Evolutionary conservation across 1,139 yeast genomes (phyloP).

Genomic region (Saccharomycopsis crataegensis): DNA sequence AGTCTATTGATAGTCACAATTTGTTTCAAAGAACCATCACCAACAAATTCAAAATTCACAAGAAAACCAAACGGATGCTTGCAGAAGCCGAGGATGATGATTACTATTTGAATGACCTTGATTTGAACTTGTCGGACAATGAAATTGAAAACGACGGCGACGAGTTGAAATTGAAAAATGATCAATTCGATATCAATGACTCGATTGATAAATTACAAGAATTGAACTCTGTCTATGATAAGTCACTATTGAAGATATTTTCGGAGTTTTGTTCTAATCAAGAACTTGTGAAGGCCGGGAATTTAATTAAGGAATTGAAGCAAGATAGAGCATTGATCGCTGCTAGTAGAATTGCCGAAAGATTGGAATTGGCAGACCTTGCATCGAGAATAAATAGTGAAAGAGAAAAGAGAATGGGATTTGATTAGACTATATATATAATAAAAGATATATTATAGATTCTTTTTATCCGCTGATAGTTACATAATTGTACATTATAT

Average conservation of each 20-base stretch:
- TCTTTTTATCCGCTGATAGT: neutral
- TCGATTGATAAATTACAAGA: slow-evolving; percentile 39
- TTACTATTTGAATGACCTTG: slow-evolving; percentile 22
- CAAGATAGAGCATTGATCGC: slow-evolving; percentile 78
- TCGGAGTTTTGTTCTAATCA: slow-evolving; percentile 72
- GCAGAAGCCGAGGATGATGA: slow-evolving; percentile 28
- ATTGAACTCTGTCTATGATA: slow-evolving; percentile 55
- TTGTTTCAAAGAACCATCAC: slow-evolving; percentile 9
- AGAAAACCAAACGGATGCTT: slow-evolving; percentile 3
- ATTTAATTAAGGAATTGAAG: slow-evolving; percentile 60
- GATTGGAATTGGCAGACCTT: slow-evolving; percentile 59
- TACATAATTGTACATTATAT: neutral
- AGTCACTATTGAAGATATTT: slow-evolving; percentile 64
- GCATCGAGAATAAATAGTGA: slow-evolving; percentile 62
- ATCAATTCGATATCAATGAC: slow-evolving; percentile 28
- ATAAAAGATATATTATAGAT: neutral
- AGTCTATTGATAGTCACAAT: slow-evolving; percentile 25
- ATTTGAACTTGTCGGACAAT: slow-evolving; percentile 17
- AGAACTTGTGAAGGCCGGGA: slow-evolving; percentile 58
- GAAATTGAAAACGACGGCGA: slow-evolving; percentile 15
- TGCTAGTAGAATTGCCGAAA: slow-evolving; percentile 75
- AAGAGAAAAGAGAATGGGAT: slow-evolving; percentile 45
- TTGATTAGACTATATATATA: neutral
- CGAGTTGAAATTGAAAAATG: slow-evolving; percentile 9
- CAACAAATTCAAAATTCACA: slow-evolving; percentile 9